Conservation (phyloP, 371 early-diverging fungal species). For the Nosema muscidifuracis region DNA sequence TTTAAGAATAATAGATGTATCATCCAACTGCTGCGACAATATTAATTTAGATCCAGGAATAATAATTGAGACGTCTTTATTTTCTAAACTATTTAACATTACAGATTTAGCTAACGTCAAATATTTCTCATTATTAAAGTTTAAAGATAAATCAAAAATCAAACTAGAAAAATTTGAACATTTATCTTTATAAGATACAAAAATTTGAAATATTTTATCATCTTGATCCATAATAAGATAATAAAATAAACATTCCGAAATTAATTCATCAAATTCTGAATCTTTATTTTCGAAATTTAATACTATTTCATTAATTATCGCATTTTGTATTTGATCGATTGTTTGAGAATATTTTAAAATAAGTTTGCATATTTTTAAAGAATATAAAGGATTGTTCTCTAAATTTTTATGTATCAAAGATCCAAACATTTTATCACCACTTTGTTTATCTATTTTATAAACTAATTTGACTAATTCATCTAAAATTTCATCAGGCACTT, state of each 20-base stretch:
- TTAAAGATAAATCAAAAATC: constrained; percentile 16
- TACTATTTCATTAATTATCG: constrained; percentile 48
- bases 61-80: constrained; percentile 7
- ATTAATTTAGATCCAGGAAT: constrained; percentile 38
- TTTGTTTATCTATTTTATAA: constrained; percentile 5
- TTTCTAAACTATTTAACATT: background rate
- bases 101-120: background rate
- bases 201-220: constrained; percentile 8
- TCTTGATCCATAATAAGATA: background rate
- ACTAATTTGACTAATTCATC: constrained; percentile 28
- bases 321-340: constrained; percentile 25
- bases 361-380: constrained; percentile 34
- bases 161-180: background rate
- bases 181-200: background rate
- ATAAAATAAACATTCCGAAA: constrained; percentile 21
- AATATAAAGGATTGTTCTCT: constrained; percentile 4
- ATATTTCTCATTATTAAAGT: background rate
- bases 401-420: constrained; percentile 24
- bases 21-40: background rate
- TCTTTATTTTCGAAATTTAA: background rate
- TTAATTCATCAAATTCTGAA: background rate
- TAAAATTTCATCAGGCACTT: background rate
- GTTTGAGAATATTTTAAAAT: constrained; percentile 32
- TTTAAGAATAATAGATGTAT: background rate
- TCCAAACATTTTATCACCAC: constrained; percentile 37